phyloP scores from a whole-genome alignment of 202 grass and related monocot genomes.

The Panicum hallii region DNA sequence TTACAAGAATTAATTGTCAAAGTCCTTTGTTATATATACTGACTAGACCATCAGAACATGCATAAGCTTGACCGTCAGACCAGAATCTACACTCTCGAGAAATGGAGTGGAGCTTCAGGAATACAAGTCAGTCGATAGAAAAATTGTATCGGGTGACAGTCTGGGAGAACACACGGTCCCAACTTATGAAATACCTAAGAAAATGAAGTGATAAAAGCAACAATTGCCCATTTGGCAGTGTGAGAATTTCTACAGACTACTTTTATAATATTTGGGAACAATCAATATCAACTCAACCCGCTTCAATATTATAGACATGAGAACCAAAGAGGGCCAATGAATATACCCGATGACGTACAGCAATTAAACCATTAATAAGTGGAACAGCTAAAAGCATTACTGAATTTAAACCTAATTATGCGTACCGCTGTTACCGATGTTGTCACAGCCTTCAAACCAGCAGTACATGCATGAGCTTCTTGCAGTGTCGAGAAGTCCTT shows the following conservation, averaged over 20 bases:
- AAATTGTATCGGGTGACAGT: background rate
- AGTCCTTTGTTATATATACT: constrained; percentile 1
- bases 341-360: background rate
- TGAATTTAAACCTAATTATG: background rate
- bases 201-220: constrained; percentile 16
- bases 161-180: background rate
- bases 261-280: background rate
- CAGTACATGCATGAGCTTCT: constrained; percentile 87
- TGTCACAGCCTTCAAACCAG: constrained; percentile 88
- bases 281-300: background rate
- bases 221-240: constrained; percentile 2
- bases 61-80: background rate
- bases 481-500: constrained; percentile 93
- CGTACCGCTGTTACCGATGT: constrained; percentile 55
- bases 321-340: background rate
- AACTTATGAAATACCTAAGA: background rate
- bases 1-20: background rate
- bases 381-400: background rate
- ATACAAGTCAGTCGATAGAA: background rate
- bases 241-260: background rate
- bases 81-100: background rate
- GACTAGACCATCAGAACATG: constrained; percentile 8
- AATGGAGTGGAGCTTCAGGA: constrained; percentile 5
- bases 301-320: background rate
- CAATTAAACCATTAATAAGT: background rate